Evolutionary conservation across 352 stramenopile species (phyloP).

Genomic region (Phytophthora hybrid): DNA sequence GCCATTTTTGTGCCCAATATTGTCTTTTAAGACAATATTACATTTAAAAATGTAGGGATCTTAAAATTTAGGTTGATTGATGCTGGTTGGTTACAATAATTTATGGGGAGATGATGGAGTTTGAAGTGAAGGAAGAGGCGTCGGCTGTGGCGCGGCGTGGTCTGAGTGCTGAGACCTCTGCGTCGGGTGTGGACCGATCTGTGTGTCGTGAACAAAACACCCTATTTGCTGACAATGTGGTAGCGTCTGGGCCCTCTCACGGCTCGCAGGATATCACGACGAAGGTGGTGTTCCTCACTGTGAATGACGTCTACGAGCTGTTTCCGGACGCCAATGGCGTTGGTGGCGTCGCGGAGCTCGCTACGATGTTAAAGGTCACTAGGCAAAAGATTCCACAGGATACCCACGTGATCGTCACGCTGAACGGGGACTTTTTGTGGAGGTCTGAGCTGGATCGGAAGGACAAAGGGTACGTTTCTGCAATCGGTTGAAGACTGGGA

Average conservation of each 20-base stretch:
- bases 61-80: too few species aligned
- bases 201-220: background rate
- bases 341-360: constrained; percentile 59
- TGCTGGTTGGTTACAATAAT: too few species aligned
- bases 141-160: background rate
- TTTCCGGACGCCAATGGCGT: constrained; percentile 43
- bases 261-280: constrained; percentile 7
- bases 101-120: background rate
- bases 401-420: constrained; percentile 58
- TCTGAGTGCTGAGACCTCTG: background rate
- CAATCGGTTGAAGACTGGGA: background rate
- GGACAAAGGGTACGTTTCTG: constrained; percentile 70
- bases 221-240: background rate
- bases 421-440: constrained; percentile 83
- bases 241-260: background rate
- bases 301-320: constrained; percentile 83
- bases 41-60: too few species aligned
- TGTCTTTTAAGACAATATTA: too few species aligned
- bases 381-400: constrained; percentile 34
- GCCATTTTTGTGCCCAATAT: too few species aligned
- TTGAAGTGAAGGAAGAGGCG: background rate
- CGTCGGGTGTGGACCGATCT: background rate
- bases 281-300: constrained; percentile 63
- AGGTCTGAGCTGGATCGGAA: constrained; percentile 66
- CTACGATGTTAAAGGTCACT: constrained; percentile 55